Base-by-base conservation (phyloP, 768 basidiomycete species). In the Boletus coccyginus region DNA sequence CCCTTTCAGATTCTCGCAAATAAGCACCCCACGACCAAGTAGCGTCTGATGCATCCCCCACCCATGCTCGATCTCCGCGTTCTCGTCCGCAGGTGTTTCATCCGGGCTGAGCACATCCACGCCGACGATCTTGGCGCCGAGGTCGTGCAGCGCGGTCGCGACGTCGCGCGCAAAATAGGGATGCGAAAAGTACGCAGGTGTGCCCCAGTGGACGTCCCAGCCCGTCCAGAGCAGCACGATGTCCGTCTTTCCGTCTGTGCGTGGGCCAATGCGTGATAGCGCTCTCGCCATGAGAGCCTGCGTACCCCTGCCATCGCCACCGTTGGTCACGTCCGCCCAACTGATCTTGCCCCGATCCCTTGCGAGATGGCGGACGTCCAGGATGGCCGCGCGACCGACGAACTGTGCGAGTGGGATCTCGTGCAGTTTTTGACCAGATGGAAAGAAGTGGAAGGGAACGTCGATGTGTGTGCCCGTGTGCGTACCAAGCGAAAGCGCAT, bases 381-480 rank as follows among this genome's bases (percentile, higher is more conserved):
- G 68, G 2, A 87, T 67, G 21, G 81, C 62, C 0, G 80, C 80
- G n/a, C 79, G 80, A 3, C 81, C 82, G 24, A 87, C 68, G 53
- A 88, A 77, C 17, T 76, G 71, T 0, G 73, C 62, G 9, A 88
- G 75, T 11, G 81, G 77, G 46, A 90, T 75, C 49, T 84, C 74
- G 59, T 85, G 82, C 45, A 90, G 75, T 10, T 81, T 81, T 43
- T 71, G 70, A 6, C 85, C 87, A 31, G 78, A 73, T 5, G 72
- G 70, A 69, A 86, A 70, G 73, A 89, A 90, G 64, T 92, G 90
- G 48, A 79, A 83, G 0, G 90, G 90, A 1, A 88, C 86, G 62
- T 92, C 90, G 68, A 91, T 77, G 72, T 92, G 90, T 3, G 90
- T 91, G 45, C 89, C 90, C 2, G 85, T 85, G 64, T 91, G 90